Base-by-base conservation (phyloP, 768 basidiomycete species). In the Panus rudis region DNA sequence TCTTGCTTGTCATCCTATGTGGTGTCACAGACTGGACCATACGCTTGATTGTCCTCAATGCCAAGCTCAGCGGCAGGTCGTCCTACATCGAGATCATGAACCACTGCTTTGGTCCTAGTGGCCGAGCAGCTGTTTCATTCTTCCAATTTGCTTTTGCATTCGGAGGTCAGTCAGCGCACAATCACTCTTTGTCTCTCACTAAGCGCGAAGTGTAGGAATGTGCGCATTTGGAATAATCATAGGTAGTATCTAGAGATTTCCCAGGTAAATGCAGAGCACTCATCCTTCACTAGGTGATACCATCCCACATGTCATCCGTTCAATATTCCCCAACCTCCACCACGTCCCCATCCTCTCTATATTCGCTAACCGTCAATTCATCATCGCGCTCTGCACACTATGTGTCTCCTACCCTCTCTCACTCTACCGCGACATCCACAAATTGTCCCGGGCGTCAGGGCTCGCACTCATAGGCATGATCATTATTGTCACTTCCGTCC, bases 101-200 rank as follows among this genome's bases (percentile, higher is more conserved):
- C 58, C 84, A 80, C 39, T 93, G 89, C 63, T 99, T 93, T 62
- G 96, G 96, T 6, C 62, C 77, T 11, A 83, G 81, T 41, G 96
- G 96, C n/a, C 78, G 91, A 40, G 89, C 90, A 2, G 89, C 90
- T 0, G 90, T 96, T 14, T 94, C 93, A 0, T 84, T 97, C 61
- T 98, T 99, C 59, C 96, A 98, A 60, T 98, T 99, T 58, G 72
- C 92, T 3, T 98, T 99, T 59, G 96, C 96, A 6, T 96, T 96
- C 51, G 96, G 96, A 55, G 93, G 92, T 83, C 55, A 41, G 77
- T 49, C n/a, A n/a, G n/a, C n/a, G n/a, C n/a, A n/a, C n/a, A n/a
- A 41, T 61, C 22, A 23, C 4, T 37, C 23, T 8, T 35, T 17
- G 33, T 17, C n/a, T 35, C 16, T 10, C 28, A 10, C 25, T 28